Evolutionary conservation across 805 yeast genomes (phyloP), one percentile per base, ranked within the genome.

Genomic region (Starmerella asiatica): DNA sequence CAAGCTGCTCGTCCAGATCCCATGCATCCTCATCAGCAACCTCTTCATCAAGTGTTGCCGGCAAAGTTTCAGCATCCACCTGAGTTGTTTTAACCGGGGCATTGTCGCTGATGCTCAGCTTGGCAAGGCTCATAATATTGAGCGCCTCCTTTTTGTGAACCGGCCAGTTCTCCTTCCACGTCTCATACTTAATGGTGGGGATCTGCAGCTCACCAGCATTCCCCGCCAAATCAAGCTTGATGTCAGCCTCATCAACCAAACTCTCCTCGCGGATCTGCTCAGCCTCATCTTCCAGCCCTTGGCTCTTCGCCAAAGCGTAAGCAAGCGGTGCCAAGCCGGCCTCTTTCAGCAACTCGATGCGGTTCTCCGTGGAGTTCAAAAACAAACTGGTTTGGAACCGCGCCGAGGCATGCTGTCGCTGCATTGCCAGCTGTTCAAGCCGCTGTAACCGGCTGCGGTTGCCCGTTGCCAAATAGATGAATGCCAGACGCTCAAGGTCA

Each of bases 361-460:
- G 75, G 56, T 78, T 74, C 53, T 77, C 78, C 31, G 76, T 69
- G 40, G 83, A 79, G 55, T 80, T 76, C 55, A 74, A 69, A 62
- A 77, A 88, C 42, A 86, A 61, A 19, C 91, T 74, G 53, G 85
- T 86, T 55, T 83, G 91, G 54, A 91, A 70, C 55, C 84, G 68
- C 29, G 94, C 76, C 19, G 81, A 71, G 33, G 71, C 60, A 57
- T 88, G 93, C 41, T 80, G 80, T 55, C 95, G 79, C 49, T 76
- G 79, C 56, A 80, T 93, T 34, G 97, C 91, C 63, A 88, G 85
- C 44, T 72, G 67, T 47, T 83, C 77, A 94, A 91, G 86, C 61
- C 80, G 84, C 36, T 71, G 61, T 55, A 91, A 65, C 56, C 88
- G 79, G 32, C 70, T 70, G 21, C 58, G 54, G 55, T 88, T 86